These are phyloP conservation scores for Sarcodon aspratus DNA, from an alignment of 768 basidiomycete species.

Conservation along the genomic window DNA sequence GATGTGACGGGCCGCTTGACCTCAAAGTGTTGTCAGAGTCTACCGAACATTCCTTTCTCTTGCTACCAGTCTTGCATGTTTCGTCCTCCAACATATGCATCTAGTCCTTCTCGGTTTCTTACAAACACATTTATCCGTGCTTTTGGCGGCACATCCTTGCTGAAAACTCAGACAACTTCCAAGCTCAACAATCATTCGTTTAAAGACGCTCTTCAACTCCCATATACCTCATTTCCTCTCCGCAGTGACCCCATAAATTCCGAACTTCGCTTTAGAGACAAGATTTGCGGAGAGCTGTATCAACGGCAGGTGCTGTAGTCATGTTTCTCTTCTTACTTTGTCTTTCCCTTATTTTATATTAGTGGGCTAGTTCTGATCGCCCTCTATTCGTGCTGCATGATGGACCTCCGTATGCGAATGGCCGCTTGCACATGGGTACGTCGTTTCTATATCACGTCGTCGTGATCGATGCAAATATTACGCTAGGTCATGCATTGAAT, in stretches of 20 bases:
- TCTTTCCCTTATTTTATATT: constrained; percentile 2
- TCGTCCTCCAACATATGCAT: too few relatives aligned
- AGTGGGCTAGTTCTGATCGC: constrained; percentile 59
- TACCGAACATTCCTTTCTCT: too few relatives aligned
- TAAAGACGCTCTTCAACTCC: constrained; percentile 62
- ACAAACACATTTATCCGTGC: too few relatives aligned
- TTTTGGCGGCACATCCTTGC: too few relatives aligned
- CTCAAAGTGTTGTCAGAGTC: too few relatives aligned
- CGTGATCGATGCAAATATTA: not conserved
- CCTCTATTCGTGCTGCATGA: constrained; percentile 83
- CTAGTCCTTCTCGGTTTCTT: too few relatives aligned
- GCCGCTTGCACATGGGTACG: constrained; percentile 88
- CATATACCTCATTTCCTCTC: constrained; percentile 72
- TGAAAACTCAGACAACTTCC: too few relatives aligned
- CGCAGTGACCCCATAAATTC: constrained; percentile 54
- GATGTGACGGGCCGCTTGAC: too few relatives aligned
- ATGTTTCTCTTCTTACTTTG: not conserved
- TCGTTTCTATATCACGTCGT: not conserved
- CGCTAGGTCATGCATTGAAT: constrained; percentile 85
- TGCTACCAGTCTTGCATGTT: too few relatives aligned
- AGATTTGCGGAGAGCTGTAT: constrained; percentile 70
- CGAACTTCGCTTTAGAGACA: constrained; percentile 43
- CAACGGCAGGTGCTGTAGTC: constrained; percentile 52
- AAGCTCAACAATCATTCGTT: constrained; percentile 24
- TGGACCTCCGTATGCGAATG: constrained; percentile 97